A percentile compares a stretch with the other conserved stretches of the same genome.
Conservation (phyloP, 805 yeast species). For the Cyberlindnera euphorbiiphila region DNA sequence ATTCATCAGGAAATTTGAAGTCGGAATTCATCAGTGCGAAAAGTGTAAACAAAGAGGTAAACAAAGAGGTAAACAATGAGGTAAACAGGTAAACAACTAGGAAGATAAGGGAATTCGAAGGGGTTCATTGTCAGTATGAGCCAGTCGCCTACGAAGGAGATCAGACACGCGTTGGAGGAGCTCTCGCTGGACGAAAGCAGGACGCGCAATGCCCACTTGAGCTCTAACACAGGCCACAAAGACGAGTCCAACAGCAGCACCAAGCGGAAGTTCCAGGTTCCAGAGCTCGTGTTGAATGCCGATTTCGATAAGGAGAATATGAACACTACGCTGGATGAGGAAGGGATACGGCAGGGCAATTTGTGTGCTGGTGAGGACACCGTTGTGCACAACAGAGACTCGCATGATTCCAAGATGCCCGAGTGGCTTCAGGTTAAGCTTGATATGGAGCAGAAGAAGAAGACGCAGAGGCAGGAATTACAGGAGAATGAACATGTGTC, state of each 20-base stretch:
- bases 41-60: not conserved
- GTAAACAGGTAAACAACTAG: not conserved
- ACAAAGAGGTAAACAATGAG: not conserved
- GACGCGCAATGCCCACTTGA: slow-evolving; percentile 2
- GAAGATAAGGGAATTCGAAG: too few relatives aligned
- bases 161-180: slow-evolving; percentile 13
- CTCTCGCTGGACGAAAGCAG: slow-evolving; percentile 8
- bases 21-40: not conserved
- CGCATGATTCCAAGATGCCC: slow-evolving; percentile 17
- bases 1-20: not conserved
- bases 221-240: slow-evolving; percentile 2
- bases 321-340: not conserved
- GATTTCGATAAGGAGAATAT: slow-evolving; percentile 17
- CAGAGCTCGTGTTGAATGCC: slow-evolving; percentile 9
- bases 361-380: slow-evolving; percentile 21
- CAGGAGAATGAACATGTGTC: not conserved
- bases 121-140: too few relatives aligned
- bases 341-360: too few relatives aligned
- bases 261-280: slow-evolving; percentile 12
- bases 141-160: slow-evolving; percentile 21
- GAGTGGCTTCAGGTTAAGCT: slow-evolving; percentile 23
- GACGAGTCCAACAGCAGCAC: slow-evolving; percentile 3
- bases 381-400: slow-evolving; percentile 17
- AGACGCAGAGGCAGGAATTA: not conserved
- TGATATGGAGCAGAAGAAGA: slow-evolving; percentile 8